Evolutionary conservation across 1,284 basidiomycete species (phyloP).

Genomic region (Moesziomyces aphidis): DNA sequence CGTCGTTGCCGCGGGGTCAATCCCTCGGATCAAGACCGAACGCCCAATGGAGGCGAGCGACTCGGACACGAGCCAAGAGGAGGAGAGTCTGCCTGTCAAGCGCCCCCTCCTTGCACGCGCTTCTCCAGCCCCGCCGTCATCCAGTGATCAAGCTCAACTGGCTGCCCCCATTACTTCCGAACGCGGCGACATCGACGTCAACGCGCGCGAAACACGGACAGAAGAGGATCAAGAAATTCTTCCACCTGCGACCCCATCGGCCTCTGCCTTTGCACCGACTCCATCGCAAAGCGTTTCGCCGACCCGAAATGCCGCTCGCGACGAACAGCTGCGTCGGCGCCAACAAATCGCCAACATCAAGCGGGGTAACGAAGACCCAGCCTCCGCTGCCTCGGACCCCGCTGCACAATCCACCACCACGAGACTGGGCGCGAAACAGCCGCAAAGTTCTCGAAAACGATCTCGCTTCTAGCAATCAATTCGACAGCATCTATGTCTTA

Average conservation of each 20-base stretch:
- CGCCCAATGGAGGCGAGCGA: neutral
- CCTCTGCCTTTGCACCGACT: constrained; percentile 1
- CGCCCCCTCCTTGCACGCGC: neutral
- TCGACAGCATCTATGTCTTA: neutral
- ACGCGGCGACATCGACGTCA: neutral
- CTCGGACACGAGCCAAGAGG: constrained; percentile 14
- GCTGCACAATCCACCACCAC: no score
- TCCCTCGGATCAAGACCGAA: neutral
- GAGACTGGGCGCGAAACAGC: no score
- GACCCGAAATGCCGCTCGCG: constrained; percentile 5
- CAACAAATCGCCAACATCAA: constrained; percentile 31
- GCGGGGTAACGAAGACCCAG: constrained; percentile 1
- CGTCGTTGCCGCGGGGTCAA: neutral
- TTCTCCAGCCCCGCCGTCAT: neutral
- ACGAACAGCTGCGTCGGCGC: constrained; percentile 26
- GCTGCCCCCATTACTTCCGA: no score
- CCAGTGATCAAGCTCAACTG: neutral
- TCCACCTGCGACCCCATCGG: constrained; percentile 3
- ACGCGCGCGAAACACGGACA: neutral
- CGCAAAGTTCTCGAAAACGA: constrained; percentile 15
- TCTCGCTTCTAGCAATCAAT: constrained; percentile 14
- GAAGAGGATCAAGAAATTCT: neutral
- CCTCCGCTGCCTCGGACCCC: no score
- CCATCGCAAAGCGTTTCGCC: constrained; percentile 9
- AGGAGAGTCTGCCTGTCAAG: constrained; percentile 12